These are phyloP conservation scores for Microascus cirrosus DNA, from an alignment of 2,329 filamentous ascomycete species.

Conservation along the genomic window DNA sequence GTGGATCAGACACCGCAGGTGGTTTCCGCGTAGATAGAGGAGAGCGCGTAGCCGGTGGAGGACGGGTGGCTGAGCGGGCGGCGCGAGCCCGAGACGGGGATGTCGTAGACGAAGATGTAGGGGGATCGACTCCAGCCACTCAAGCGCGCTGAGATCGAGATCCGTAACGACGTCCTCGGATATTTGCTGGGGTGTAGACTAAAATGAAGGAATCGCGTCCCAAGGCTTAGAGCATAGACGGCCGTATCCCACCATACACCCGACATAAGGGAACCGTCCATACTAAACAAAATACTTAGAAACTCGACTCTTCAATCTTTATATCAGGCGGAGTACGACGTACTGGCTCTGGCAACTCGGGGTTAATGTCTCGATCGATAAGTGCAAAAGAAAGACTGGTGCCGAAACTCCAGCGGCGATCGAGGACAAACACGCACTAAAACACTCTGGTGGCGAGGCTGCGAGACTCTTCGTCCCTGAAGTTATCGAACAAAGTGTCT, in stretches of 20 bases:
- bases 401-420: not conserved
- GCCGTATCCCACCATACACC: constrained; percentile 35
- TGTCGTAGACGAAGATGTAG: constrained; percentile 19
- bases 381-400: not conserved
- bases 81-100: constrained; percentile 21
- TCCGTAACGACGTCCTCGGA: not conserved
- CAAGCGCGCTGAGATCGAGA: not conserved
- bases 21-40: constrained; percentile 31
- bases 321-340: not conserved
- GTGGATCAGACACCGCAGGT: constrained; percentile 29
- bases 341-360: not conserved
- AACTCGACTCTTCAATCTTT: not conserved
- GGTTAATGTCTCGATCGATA: not conserved
- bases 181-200: constrained; percentile 8
- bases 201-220: constrained; percentile 28
- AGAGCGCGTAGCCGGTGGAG: constrained; percentile 28
- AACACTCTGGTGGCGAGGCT: not conserved
- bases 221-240: constrained; percentile 33
- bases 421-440: not conserved
- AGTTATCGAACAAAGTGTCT: no score
- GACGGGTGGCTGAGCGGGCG: constrained; percentile 19
- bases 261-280: constrained; percentile 22
- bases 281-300: no score
- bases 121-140: not conserved
- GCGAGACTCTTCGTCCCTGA: not conserved